Percentiles rank a stretch among this genome's conserved stretches.
These are phyloP conservation scores for Glarea lozoyensis DNA, from an alignment of 495 filamentous ascomycete species.

Conservation along the genomic window DNA sequence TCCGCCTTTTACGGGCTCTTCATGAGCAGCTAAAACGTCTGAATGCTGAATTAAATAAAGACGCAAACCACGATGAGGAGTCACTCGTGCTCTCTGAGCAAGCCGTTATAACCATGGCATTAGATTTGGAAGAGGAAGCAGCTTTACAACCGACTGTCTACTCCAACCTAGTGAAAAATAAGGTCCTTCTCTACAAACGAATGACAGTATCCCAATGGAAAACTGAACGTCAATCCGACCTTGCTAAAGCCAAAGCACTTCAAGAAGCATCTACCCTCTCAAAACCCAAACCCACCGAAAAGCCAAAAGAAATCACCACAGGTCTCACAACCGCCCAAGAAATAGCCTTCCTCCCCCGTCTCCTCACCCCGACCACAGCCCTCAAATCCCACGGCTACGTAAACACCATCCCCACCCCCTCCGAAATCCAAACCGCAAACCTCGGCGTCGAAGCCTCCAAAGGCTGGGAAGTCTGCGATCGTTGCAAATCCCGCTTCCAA, in stretches of 20 bases:
- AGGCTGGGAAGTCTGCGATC: slow-evolving; percentile 82
- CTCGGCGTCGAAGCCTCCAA: slow-evolving; percentile 54
- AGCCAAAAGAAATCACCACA: slow-evolving; percentile 47
- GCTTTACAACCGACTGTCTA: slow-evolving; percentile 67
- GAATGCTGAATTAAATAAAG: slow-evolving; percentile 54
- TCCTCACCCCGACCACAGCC: slow-evolving; percentile 50
- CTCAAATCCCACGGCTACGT: slow-evolving; percentile 70
- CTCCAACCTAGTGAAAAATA: slow-evolving; percentile 68
- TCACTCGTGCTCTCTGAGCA: slow-evolving; percentile 51
- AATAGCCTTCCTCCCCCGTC: slow-evolving; percentile 45
- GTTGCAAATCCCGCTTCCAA: slow-evolving; percentile 79
- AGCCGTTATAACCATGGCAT: slow-evolving; percentile 64
- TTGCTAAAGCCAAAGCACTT: slow-evolving; percentile 21
- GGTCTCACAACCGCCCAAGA: slow-evolving; percentile 62
- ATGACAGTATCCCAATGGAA: slow-evolving; percentile 63
- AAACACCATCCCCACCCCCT: slow-evolving; percentile 47
- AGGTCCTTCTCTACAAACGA: slow-evolving; percentile 63
- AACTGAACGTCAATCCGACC: slow-evolving; percentile 29
- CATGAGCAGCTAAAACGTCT: slow-evolving; percentile 65
- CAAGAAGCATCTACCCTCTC: slow-evolving; percentile 7
- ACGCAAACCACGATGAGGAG: slow-evolving; percentile 28
- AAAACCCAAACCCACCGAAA: slow-evolving; percentile 14
- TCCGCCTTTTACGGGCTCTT: slow-evolving; percentile 59
- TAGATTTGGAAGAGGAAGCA: slow-evolving; percentile 77
- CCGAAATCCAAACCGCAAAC: slow-evolving; percentile 52